Evolutionary conservation across 768 basidiomycete species (phyloP).

Genomic region (Suillus americanus): DNA sequence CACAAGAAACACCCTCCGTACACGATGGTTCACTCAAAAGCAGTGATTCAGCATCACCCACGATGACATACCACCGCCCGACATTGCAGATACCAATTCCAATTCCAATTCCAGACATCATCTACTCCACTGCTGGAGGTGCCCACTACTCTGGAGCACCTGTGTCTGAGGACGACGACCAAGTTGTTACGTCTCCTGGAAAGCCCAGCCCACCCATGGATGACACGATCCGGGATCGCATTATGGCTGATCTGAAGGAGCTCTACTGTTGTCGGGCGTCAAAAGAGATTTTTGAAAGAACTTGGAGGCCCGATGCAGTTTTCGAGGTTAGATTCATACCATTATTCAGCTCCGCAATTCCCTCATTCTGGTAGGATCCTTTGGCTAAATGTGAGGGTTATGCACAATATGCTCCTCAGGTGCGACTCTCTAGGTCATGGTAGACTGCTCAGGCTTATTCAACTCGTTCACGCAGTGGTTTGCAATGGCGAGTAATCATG

Average conservation of each 20-base stretch:
- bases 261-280: conserved; percentile 57
- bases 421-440: conserved; percentile 27
- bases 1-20: not conserved
- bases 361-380: conserved; percentile 41
- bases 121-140: conserved; percentile 58
- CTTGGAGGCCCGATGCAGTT: conserved; percentile 53
- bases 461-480: conserved; percentile 41
- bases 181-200: conserved; percentile 6
- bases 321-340: conserved; percentile 42
- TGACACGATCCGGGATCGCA: conserved; percentile 42
- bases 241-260: conserved; percentile 58
- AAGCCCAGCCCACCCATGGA: conserved; percentile 15
- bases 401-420: conserved; percentile 53
- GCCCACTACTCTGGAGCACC: conserved; percentile 61
- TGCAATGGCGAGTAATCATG: conserved; percentile 41
- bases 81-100: conserved; percentile 44
- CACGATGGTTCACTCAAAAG: not conserved
- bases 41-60: conserved; percentile 27
- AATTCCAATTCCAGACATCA: conserved; percentile 41
- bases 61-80: conserved; percentile 46
- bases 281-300: conserved; percentile 48
- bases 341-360: not conserved
- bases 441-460: not conserved
- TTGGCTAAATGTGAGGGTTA: conserved; percentile 48
- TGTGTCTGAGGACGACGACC: conserved; percentile 22